Evolutionary conservation across 495 filamentous ascomycete species (phyloP).

Genomic region (Venustampulla echinocandica): DNA sequence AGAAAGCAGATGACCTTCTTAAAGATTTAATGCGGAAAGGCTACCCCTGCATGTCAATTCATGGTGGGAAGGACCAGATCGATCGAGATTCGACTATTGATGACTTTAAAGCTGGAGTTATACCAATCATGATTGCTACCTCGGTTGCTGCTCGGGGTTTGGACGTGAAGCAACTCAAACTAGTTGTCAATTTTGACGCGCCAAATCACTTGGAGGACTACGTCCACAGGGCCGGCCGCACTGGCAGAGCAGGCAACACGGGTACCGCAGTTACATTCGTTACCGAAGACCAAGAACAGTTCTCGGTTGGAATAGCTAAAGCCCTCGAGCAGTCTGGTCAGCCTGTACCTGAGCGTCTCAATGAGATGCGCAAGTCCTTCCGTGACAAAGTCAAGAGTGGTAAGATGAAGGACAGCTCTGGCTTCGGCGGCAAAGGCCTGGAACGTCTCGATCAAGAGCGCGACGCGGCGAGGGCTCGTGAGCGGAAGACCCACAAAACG

Average conservation of each 20-base stretch:
- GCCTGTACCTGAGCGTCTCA: conserved; percentile 58
- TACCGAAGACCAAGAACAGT: conserved; percentile 84
- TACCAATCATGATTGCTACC: conserved; percentile 87
- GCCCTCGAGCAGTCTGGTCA: conserved; percentile 89
- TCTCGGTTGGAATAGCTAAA: conserved; percentile 81
- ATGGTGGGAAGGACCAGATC: conserved; percentile 91
- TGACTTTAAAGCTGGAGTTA: conserved; percentile 87
- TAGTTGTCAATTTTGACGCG: conserved; percentile 95
- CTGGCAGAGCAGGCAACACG: conserved; percentile 87
- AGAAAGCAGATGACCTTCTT: conserved; percentile 80
- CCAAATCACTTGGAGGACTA: conserved; percentile 98
- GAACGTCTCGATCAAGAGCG: conserved; percentile 87
- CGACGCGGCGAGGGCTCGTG: conserved; percentile 70
- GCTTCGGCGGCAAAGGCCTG: conserved; percentile 92
- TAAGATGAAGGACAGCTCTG: conserved; percentile 78
- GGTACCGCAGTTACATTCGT: conserved; percentile 94
- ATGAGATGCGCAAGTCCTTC: conserved; percentile 56
- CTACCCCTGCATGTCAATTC: conserved; percentile 93
- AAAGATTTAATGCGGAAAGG: conserved; percentile 77
- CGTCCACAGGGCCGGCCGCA: conserved; percentile 90
- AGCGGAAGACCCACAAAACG: conserved; percentile 82
- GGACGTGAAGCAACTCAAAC: conserved; percentile 92
- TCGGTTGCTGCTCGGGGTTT: conserved; percentile 93
- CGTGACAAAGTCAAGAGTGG: conserved; percentile 85
- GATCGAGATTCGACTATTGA: conserved; percentile 91